A percentile compares a stretch with the other conserved stretches of the same genome.
Evolutionary conservation across 257 asterid genomes (phyloP).

Genomic region (Nicotiana attenuata): DNA sequence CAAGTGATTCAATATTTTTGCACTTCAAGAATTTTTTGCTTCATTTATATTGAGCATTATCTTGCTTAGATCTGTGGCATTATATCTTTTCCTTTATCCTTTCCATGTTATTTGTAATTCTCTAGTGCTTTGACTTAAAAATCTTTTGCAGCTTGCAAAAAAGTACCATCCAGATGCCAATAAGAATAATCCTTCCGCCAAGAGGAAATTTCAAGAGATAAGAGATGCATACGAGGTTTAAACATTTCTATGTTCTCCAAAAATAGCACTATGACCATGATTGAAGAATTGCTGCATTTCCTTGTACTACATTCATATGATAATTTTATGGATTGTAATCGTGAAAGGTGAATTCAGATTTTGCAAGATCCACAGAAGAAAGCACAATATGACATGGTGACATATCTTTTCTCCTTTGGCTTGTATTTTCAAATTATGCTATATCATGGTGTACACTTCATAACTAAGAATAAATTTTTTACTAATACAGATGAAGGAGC

Average conservation of each 20-base stretch:
- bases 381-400: constrained; percentile 75
- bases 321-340: constrained; percentile 16
- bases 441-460: not conserved
- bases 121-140: not conserved
- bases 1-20: not conserved
- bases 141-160: constrained; percentile 70
- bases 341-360: constrained; percentile 65
- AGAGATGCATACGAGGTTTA: constrained; percentile 96
- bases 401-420: constrained; percentile 11
- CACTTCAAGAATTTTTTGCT: not conserved
- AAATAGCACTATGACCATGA: constrained; percentile 13
- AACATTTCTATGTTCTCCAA: constrained; percentile 12
- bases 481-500: constrained; percentile 43
- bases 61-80: not conserved
- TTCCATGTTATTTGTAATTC: not conserved
- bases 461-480: constrained; percentile 9
- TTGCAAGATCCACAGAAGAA: constrained; percentile 77
- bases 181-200: constrained; percentile 74
- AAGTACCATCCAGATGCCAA: constrained; percentile 95
- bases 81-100: not conserved
- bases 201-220: constrained; percentile 89
- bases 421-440: not conserved
- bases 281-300: constrained; percentile 14
- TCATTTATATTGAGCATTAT: not conserved
- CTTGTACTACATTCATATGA: constrained; percentile 14